phyloP scores from a whole-genome alignment of 352 stramenopile species.

The Pythium phragmiticola region DNA sequence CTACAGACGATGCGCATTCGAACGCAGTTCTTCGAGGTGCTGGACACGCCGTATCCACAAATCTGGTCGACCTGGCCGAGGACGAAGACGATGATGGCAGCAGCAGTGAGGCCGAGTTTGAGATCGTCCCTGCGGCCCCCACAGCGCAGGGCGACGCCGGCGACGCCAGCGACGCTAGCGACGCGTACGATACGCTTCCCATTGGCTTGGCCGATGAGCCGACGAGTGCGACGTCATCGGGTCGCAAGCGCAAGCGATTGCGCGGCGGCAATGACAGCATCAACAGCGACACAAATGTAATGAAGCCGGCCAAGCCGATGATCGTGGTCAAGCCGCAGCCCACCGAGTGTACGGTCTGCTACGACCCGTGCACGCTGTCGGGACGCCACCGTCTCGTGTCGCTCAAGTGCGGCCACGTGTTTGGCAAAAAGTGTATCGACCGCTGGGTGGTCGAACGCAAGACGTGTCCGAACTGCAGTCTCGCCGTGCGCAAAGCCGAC shows the following conservation, averaged over 20 bases:
- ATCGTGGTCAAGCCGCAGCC: constrained; percentile 44
- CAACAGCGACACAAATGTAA: neutral
- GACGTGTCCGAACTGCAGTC: constrained; percentile 71
- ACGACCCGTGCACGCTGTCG: constrained; percentile 55
- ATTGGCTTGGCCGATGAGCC: neutral
- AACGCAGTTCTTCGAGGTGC: neutral
- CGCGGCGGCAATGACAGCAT: constrained; percentile 7
- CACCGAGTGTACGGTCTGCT: constrained; percentile 78
- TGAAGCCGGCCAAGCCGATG: constrained; percentile 11
- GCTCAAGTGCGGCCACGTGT: constrained; percentile 76
- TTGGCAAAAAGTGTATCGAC: constrained; percentile 75
- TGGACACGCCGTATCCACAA: neutral
- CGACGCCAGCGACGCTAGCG: neutral
- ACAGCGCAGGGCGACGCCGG: neutral
- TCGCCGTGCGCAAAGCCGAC: constrained; percentile 43
- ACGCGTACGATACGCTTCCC: constrained; percentile 8
- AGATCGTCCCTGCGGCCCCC: constrained; percentile 2
- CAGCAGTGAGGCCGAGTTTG: constrained; percentile 15
- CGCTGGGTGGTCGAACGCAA: constrained; percentile 62
- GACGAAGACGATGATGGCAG: constrained; percentile 10
- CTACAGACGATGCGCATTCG: constrained; percentile 1
- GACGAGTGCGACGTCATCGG: neutral
- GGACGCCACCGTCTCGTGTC: constrained; percentile 68
- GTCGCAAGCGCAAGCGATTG: constrained; percentile 19
- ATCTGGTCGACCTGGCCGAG: constrained; percentile 6